Evolutionary conservation across 129 eudicot genomes (phyloP), one percentile per base, ranked within the genome.

Genomic region (Arctium lappa): DNA sequence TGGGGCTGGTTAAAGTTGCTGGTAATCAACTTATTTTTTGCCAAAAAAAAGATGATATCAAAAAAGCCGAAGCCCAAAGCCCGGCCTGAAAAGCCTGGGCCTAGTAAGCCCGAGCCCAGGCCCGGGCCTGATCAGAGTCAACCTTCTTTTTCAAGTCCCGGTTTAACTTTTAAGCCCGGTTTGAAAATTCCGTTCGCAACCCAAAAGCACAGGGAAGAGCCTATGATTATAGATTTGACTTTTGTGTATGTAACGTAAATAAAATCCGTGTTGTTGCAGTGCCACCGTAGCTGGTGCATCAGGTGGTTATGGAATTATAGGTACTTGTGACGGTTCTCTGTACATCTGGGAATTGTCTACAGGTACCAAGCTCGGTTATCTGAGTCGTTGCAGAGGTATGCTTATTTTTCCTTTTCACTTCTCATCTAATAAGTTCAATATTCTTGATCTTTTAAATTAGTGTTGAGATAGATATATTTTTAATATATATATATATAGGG

Each of bases 321-420:
- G 92, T 71, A 93, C 90, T 73, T 42, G 79, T 62, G 92, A 91
- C 22, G 97, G 97, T 39, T 89, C 65, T 56, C 89, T 92, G 22
- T 89, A 89, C 86, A 80, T 91, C 77, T 95, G 98, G 98, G 99
- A 95, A 46, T 71, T 95, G 85, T 81, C 97, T 22, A 87, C 97
- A 22, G 98, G 99, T 69, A 74, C 63, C 38, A 91, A 81, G 84
- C 81, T 93, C 22, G 89, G 83, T 22, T 86, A 73, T 81, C 75
- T 95, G 75, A 91, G 85, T 36, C 73, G 81, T 71, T 88, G 87
- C 78, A 78, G 73, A 90, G 99, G 99, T 95, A 85, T 30, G 69
- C 85, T 71, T 84, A 9, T 40, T 42, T 76, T 75, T 80, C 8
- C 50, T 44, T 29, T 27, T 4, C 18, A 38, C 32, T 40, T 73